Evolutionary conservation across 768 basidiomycete species (phyloP).

Genomic region (Naganishia randhawae): DNA sequence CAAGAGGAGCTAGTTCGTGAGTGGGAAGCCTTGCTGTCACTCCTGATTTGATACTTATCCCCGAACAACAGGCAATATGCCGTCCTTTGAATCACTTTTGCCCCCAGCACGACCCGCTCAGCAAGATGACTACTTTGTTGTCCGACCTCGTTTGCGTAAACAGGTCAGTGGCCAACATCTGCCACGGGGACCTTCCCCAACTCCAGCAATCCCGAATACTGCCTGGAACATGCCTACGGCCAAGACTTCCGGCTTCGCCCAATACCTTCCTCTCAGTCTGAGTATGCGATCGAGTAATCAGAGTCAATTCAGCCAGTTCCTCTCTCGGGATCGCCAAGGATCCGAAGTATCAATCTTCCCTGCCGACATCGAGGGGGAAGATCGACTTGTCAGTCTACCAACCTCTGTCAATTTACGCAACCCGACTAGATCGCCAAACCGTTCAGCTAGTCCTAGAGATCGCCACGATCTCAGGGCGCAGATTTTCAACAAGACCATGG

Average conservation of each 20-base stretch:
- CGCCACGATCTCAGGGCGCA: slow-evolving; percentile 18
- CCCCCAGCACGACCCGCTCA: background rate
- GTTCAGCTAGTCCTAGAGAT: slow-evolving; percentile 28
- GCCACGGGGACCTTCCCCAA: slow-evolving; percentile 6
- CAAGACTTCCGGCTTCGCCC: slow-evolving; percentile 19
- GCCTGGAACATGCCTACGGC: slow-evolving; percentile 14
- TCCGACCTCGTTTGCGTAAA: slow-evolving; percentile 13
- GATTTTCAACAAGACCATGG: slow-evolving; percentile 20
- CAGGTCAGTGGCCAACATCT: background rate
- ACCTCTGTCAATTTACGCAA: slow-evolving; percentile 10
- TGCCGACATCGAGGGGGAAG: slow-evolving; percentile 17
- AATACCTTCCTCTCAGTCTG: slow-evolving; percentile 19
- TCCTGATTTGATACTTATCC: background rate
- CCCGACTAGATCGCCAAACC: slow-evolving; percentile 4
- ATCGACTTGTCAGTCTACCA: slow-evolving; percentile 3
- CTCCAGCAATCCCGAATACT: background rate
- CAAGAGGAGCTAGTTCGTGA: slow-evolving; percentile 1
- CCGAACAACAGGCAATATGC: background rate
- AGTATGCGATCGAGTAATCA: slow-evolving; percentile 24
- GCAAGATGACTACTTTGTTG: slow-evolving; percentile 24
- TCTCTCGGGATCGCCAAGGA: slow-evolving; percentile 7
- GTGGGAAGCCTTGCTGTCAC: background rate
- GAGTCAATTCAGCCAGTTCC: slow-evolving; percentile 15
- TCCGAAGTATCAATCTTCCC: slow-evolving; percentile 13
- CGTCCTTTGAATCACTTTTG: background rate